phyloP scores from a whole-genome alignment of 768 basidiomycete genomes.

The Boletus patriciae region DNA sequence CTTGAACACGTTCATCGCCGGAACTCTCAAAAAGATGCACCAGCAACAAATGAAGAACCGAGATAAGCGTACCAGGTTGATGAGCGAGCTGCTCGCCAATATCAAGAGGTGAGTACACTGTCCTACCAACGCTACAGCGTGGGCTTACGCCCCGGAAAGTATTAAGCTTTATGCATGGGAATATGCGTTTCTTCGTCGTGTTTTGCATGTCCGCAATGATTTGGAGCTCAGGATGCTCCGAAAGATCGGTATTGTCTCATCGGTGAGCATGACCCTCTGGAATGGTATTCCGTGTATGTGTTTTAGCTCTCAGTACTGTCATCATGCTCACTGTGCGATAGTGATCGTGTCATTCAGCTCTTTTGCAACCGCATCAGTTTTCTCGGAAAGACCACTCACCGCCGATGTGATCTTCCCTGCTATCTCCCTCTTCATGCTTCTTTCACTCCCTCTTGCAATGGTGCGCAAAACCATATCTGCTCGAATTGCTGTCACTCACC shows the following conservation, averaged over 20 bases:
- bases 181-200: slow-evolving; percentile 75
- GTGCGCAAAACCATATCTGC: slow-evolving; percentile 35
- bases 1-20: slow-evolving; percentile 63
- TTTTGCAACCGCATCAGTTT: slow-evolving; percentile 67
- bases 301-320: neutral
- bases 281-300: slow-evolving; percentile 55
- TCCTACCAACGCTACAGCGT: neutral
- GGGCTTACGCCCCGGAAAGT: slow-evolving; percentile 35
- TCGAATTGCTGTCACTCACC: neutral
- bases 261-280: slow-evolving; percentile 63
- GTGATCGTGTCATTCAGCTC: slow-evolving; percentile 80
- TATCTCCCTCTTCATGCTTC: slow-evolving; percentile 82
- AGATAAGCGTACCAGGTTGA: slow-evolving; percentile 76
- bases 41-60: slow-evolving; percentile 84
- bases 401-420: slow-evolving; percentile 92
- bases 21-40: slow-evolving; percentile 71
- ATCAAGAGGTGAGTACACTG: slow-evolving; percentile 63
- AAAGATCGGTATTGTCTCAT: slow-evolving; percentile 75
- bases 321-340: slow-evolving; percentile 13
- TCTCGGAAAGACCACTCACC: slow-evolving; percentile 67
- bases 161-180: slow-evolving; percentile 96
- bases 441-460: slow-evolving; percentile 85
- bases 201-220: slow-evolving; percentile 75
- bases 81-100: slow-evolving; percentile 88
- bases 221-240: slow-evolving; percentile 77